phyloP scores from a whole-genome alignment of 1,139 yeast species.

The Zygosaccharomyces pseudobailii region DNA sequence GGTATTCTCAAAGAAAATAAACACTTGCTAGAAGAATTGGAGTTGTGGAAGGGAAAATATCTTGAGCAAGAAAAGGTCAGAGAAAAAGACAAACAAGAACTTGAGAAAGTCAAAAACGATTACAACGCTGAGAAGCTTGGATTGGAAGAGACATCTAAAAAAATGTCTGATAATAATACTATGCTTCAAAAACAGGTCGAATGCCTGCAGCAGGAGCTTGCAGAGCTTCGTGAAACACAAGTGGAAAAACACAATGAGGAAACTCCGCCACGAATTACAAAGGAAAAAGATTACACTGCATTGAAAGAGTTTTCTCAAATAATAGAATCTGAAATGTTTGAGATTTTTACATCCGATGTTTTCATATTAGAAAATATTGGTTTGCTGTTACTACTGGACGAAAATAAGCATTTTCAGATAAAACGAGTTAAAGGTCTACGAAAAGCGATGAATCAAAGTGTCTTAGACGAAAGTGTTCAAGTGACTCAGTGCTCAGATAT shows the following conservation, averaged over 20 bases:
- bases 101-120: conserved; percentile 60
- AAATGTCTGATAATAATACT: conserved; percentile 41
- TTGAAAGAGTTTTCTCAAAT: conserved; percentile 2
- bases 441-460: conserved; percentile 31
- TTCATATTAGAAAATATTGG: conserved; percentile 73
- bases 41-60: conserved; percentile 17
- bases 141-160: conserved; percentile 47
- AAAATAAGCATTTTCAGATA: conserved; percentile 36
- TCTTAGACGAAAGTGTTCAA: conserved; percentile 31
- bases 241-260: conserved; percentile 22
- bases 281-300: conserved; percentile 33
- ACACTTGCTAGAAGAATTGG: conserved; percentile 21
- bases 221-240: conserved; percentile 1
- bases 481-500: conserved; percentile 9
- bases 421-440: conserved; percentile 69
- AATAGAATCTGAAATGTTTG: conserved; percentile 15
- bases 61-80: conserved; percentile 10
- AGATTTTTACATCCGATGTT: conserved; percentile 33
- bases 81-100: conserved; percentile 27
- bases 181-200: conserved; percentile 47
- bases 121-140: conserved; percentile 49
- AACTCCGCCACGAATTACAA: conserved; percentile 9
- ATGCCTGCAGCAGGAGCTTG: conserved; percentile 1
- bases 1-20: conserved; percentile 34
- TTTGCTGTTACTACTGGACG: conserved; percentile 42